phyloP scores from a whole-genome alignment of 352 stramenopile genomes.

The Phytophthora sp. region DNA sequence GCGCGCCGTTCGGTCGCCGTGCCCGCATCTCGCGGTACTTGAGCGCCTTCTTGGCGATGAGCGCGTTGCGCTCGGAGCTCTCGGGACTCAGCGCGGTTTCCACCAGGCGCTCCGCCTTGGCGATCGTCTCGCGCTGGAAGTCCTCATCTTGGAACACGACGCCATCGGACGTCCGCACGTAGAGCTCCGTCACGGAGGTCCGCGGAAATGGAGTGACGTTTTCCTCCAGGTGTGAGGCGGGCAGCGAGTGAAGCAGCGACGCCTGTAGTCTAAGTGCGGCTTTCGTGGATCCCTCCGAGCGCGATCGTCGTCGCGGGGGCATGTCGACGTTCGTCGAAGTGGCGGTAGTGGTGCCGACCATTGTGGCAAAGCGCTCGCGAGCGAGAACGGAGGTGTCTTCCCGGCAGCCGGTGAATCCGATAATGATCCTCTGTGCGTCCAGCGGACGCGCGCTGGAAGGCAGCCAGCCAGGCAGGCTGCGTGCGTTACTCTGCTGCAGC shows the following conservation, averaged over 20 bases:
- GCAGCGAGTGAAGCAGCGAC: not conserved
- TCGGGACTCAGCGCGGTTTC: slow-evolving; percentile 32
- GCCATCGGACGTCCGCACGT: slow-evolving; percentile 29
- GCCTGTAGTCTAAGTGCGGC: slow-evolving; percentile 3
- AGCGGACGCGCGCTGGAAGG: not conserved
- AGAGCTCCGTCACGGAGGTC: slow-evolving; percentile 28
- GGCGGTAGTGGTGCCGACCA: slow-evolving; percentile 1
- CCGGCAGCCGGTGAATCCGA: slow-evolving; percentile 14
- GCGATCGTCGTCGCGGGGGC: slow-evolving; percentile 18
- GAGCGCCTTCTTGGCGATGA: slow-evolving; percentile 41
- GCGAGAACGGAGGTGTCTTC: not conserved
- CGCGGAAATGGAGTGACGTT: not conserved
- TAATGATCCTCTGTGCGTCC: slow-evolving; percentile 17
- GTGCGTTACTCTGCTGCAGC: slow-evolving; percentile 11
- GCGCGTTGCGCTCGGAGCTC: slow-evolving; percentile 36
- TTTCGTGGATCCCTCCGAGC: slow-evolving; percentile 26
- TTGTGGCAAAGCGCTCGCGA: not conserved
- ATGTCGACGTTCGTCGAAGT: slow-evolving; percentile 1
- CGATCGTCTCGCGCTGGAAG: slow-evolving; percentile 33
- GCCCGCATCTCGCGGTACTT: slow-evolving; percentile 37
- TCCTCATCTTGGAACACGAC: slow-evolving; percentile 37
- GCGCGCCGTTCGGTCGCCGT: slow-evolving; percentile 11
- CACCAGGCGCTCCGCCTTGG: slow-evolving; percentile 32
- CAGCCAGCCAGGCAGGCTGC: not conserved
- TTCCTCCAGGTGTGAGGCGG: not conserved